These are phyloP conservation scores for Monosporascus cannonballus DNA, from an alignment of 2,329 filamentous ascomycete species.

Conservation along the genomic window DNA sequence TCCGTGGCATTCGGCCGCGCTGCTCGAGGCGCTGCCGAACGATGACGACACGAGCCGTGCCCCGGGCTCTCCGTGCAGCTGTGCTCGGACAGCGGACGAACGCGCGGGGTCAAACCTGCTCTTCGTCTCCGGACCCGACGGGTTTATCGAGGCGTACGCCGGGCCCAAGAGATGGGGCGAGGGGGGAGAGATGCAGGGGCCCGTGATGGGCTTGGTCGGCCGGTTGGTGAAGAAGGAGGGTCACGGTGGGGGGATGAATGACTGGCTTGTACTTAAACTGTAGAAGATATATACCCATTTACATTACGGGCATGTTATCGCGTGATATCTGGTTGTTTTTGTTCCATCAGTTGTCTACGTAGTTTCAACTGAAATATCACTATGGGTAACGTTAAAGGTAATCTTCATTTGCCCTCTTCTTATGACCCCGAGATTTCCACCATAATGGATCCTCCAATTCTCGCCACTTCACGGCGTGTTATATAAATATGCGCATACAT, in stretches of 20 bases:
- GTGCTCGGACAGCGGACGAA: conserved; percentile 17
- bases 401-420: no score
- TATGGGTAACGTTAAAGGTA: no score
- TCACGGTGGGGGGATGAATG: conserved; percentile 13
- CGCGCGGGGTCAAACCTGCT: conserved; percentile 55
- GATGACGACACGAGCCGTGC: conserved; percentile 17
- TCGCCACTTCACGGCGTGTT: no score
- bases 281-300: conserved; percentile 18
- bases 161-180: conserved; percentile 72
- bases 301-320: not conserved
- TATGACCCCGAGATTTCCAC: no score
- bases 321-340: not conserved
- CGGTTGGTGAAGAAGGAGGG: conserved; percentile 46
- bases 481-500: no score
- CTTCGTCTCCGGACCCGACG: conserved; percentile 85
- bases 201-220: conserved; percentile 62
- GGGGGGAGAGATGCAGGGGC: conserved; percentile 69
- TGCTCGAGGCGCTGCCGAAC: conserved; percentile 17
- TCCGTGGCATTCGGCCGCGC: conserved; percentile 21
- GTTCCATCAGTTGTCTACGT: not conserved
- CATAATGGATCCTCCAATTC: no score
- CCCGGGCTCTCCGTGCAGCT: conserved; percentile 12
- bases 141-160: conserved; percentile 76
- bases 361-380: no score
- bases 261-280: conserved; percentile 50